A percentile compares a stretch with the other conserved stretches of the same genome.
Conservation (phyloP, 139 green algal species). For the Chlamydomonas applanata region DNA sequence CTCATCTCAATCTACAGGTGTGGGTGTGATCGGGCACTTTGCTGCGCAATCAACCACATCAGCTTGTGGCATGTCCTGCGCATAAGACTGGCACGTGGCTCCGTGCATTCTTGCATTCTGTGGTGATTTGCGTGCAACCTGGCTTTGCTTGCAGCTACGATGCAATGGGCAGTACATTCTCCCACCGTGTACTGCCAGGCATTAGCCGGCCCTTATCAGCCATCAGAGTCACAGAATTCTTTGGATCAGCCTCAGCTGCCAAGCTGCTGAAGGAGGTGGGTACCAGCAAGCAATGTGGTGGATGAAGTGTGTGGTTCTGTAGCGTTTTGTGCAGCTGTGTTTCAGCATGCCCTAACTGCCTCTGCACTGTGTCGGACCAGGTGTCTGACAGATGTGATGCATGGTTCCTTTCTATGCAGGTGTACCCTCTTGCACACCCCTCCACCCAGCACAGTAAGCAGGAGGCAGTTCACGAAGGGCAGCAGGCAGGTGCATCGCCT, state of each 20-base stretch:
- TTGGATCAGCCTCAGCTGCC: conserved; percentile 19
- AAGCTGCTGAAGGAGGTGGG: conserved; percentile 4
- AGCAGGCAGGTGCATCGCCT: too few species aligned
- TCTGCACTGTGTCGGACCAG: too few species aligned
- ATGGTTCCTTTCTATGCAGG: too few species aligned
- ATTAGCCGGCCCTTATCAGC: not conserved
- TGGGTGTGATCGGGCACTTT: too few species aligned
- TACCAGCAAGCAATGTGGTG: not conserved
- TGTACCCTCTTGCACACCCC: too few species aligned
- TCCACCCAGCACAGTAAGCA: too few species aligned
- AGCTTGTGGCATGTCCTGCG: too few species aligned
- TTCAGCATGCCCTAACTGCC: not conserved
- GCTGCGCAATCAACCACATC: too few species aligned
- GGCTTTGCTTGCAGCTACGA: conserved; percentile 19
- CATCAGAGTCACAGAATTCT: conserved; percentile 34
- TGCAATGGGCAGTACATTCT: conserved; percentile 22
- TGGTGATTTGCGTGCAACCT: not conserved
- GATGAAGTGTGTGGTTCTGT: not conserved
- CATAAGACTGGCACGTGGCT: too few species aligned
- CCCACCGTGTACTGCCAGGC: conserved; percentile 10
- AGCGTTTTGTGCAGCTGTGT: not conserved
- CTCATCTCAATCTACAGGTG: conserved; percentile 37
- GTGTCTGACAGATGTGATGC: too few species aligned
- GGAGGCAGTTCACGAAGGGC: too few species aligned
- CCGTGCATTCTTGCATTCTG: too few species aligned